Evolutionary conservation across 345 rosid species (phyloP).

Genomic region (Rhizophora apiculata): DNA sequence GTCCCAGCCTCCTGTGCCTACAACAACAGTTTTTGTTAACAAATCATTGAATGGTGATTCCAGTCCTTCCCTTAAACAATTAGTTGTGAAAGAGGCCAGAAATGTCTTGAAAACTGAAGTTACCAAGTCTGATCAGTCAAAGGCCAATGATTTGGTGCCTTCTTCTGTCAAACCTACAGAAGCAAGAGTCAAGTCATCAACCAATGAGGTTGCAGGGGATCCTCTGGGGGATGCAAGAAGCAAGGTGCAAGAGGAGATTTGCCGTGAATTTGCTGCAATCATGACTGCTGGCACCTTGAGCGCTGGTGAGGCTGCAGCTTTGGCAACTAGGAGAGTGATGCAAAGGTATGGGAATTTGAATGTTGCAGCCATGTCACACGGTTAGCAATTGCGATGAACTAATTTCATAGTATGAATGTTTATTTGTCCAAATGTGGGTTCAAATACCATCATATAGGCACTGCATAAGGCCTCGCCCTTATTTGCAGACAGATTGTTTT

Average conservation of each 20-base stretch:
- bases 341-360: conserved; percentile 66
- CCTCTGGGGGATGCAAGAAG: conserved; percentile 68
- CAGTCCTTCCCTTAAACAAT: not conserved
- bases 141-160: conserved; percentile 16
- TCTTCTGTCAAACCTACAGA: conserved; percentile 35
- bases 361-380: conserved; percentile 35
- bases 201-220: conserved; percentile 33
- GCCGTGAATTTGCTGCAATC: conserved; percentile 61
- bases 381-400: conserved; percentile 13
- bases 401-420: not conserved
- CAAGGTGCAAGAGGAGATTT: conserved; percentile 88
- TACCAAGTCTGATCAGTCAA: conserved; percentile 19
- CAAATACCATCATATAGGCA: no score
- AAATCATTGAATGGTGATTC: conserved; percentile 26
- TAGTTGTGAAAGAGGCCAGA: not conserved
- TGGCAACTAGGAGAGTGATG: conserved; percentile 85
- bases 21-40: conserved; percentile 11
- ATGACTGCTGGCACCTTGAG: conserved; percentile 84
- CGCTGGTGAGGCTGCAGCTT: conserved; percentile 90
- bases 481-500: no score
- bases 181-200: conserved; percentile 20
- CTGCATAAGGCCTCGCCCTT: no score
- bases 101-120: conserved; percentile 17
- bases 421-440: no score
- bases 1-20: conserved; percentile 26